These are phyloP conservation scores for Themeda triandra DNA, from an alignment of 176 grass and related monocot species.

Conservation along the genomic window DNA sequence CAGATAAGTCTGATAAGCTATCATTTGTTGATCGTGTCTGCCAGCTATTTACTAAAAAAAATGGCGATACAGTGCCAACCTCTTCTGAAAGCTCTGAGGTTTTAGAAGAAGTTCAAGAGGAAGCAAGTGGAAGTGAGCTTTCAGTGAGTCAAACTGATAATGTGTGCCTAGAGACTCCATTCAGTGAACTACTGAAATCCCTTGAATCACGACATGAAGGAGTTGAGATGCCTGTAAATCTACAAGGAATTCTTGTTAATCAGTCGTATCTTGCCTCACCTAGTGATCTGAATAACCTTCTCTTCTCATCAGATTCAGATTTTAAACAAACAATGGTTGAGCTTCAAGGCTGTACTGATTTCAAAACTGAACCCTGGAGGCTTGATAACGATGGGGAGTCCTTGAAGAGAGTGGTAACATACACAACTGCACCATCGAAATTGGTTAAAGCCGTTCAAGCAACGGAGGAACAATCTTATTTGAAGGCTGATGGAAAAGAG, in stretches of 20 bases:
- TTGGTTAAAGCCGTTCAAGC: constrained; percentile 82
- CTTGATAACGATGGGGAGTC: constrained; percentile 45
- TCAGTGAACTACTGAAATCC: constrained; percentile 60
- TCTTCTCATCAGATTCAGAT: constrained; percentile 83
- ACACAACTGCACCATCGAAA: constrained; percentile 79
- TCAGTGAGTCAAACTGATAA: constrained; percentile 26
- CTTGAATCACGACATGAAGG: constrained; percentile 46
- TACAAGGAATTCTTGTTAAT: constrained; percentile 72
- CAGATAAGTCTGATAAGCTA: constrained; percentile 27
- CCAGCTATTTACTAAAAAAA: constrained; percentile 59
- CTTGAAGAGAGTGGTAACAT: constrained; percentile 70
- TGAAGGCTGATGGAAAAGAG: constrained; percentile 72
- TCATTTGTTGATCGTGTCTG: constrained; percentile 55
- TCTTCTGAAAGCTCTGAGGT: constrained; percentile 8
- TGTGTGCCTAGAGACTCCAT: constrained; percentile 32
- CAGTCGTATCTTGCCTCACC: constrained; percentile 61
- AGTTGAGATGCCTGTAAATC: constrained; percentile 76
- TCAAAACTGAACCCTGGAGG: constrained; percentile 80
- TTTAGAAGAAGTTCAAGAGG: constrained; percentile 38
- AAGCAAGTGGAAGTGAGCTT: constrained; percentile 17
- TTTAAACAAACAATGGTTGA: constrained; percentile 59
- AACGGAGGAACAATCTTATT: constrained; percentile 88
- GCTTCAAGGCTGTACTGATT: constrained; percentile 58
- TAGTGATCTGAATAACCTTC: constrained; percentile 66
- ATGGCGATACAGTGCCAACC: constrained; percentile 16